Evolutionary conservation across 2,329 filamentous ascomycete species (phyloP).

Genomic region (Xylariaceae sp.): DNA sequence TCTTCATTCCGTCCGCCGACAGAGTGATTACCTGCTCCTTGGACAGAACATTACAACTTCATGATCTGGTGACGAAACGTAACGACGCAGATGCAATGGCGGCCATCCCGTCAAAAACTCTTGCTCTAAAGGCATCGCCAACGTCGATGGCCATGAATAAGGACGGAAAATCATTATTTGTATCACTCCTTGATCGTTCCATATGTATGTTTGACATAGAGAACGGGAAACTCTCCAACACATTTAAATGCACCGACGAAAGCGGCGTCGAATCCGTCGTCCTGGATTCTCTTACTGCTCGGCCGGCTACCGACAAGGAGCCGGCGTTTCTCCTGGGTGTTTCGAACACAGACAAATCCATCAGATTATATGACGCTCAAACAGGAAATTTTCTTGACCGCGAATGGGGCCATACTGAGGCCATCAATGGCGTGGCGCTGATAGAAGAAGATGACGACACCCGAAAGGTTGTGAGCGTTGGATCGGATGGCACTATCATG

Average conservation of each 20-base stretch:
- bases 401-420: constrained; percentile 94
- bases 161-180: constrained; percentile 61
- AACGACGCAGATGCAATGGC: constrained; percentile 67
- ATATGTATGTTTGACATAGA: constrained; percentile 64
- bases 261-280: constrained; percentile 81
- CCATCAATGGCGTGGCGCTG: constrained; percentile 82
- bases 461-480: constrained; percentile 70
- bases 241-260: constrained; percentile 83
- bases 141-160: constrained; percentile 76
- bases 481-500: constrained; percentile 82
- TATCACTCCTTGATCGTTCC: constrained; percentile 63
- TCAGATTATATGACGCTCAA: constrained; percentile 82
- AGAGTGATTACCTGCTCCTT: constrained; percentile 83
- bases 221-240: constrained; percentile 69
- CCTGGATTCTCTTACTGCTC: constrained; percentile 75
- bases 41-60: constrained; percentile 83
- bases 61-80: constrained; percentile 75
- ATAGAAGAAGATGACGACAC: constrained; percentile 61
- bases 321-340: constrained; percentile 77
- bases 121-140: constrained; percentile 84
- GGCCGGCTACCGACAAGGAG: constrained; percentile 55
- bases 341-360: constrained; percentile 94
- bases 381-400: constrained; percentile 78
- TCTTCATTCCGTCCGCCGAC: constrained; percentile 73
- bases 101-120: constrained; percentile 74